Base-by-base conservation (phyloP, 768 basidiomycete genomes). In the Mrakia blollopis region DNA sequence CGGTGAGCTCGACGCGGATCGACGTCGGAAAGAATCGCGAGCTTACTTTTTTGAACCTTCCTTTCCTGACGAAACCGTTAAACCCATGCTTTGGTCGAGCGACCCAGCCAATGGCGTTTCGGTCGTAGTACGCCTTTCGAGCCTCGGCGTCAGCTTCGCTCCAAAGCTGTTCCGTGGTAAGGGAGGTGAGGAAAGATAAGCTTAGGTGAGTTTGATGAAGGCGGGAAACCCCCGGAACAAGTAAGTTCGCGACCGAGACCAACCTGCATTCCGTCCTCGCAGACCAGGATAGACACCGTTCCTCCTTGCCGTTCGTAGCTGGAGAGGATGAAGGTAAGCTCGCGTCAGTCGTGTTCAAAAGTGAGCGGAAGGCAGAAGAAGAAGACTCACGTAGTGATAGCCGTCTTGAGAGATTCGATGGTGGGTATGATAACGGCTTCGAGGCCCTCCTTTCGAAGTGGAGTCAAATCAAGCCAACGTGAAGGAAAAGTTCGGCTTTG, bases 291-390 rank as follows among this genome's bases (percentile, higher is more conserved):
- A 32, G 88, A 83, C 13, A 90, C 91, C 0, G 90, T 90, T 8
- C 92, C 92, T 67, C 93, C 92, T 83, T 94, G 92, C n/a, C 92
- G 87, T 9, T 92, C 92, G 81, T 93, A 84, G n/a, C 54, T 54
- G 39, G 54, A 6, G 54, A 13, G n/a, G n/a, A 13, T 5, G n/a
- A 25, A 54, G 7, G n/a, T 41, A 41, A 41, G 39, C 39, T 41
- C 39, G 11, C 11, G 39, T 41, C 39, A 41, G 39, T 41, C 39
- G 39, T 41, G 39, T 41, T 41, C 39, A 11, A 41, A 41, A 41
- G 39, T 41, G 39, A 41, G 39, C 39, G 39, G 39, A 41, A 41
- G 11, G 39, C 39, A 41, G 54, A n/a, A 54, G 54, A 16, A 23
- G 54, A 25, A 23, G 54, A 54, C 54, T 54, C 54, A 54, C n/a